Conservation (phyloP, 164 flowering plant genomes). For the Warburgia ugandensis region DNA sequence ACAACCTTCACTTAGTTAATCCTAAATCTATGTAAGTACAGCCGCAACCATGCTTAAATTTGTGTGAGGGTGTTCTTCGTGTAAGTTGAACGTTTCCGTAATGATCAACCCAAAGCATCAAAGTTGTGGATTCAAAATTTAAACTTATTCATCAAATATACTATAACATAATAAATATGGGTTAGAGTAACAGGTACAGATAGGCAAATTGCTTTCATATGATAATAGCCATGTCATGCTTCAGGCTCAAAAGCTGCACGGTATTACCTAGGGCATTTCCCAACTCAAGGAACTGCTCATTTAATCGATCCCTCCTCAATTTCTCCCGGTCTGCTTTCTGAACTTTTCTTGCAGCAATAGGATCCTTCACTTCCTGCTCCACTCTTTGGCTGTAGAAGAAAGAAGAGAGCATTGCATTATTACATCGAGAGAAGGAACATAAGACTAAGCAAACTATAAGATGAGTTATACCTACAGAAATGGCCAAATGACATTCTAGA, state of each 20-base stretch:
- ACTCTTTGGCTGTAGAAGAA: constrained; percentile 26
- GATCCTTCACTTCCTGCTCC: constrained; percentile 47
- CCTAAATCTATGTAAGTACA: too few relatives aligned
- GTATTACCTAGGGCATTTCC: constrained; percentile 67
- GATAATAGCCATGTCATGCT: not conserved
- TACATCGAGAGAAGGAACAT: not conserved
- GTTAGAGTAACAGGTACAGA: constrained; percentile 9
- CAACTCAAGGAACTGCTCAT: constrained; percentile 82
- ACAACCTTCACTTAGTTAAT: too few relatives aligned
- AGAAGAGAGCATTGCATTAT: constrained; percentile 10
- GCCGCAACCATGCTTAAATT: too few relatives aligned
- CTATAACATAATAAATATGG: too few relatives aligned
- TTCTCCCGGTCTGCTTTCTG: constrained; percentile 96
- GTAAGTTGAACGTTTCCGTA: too few relatives aligned
- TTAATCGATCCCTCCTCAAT: constrained; percentile 77
- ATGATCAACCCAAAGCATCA: too few relatives aligned
- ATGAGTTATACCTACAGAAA: not conserved
- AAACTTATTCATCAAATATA: too few relatives aligned
- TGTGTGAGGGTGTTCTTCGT: too few relatives aligned
- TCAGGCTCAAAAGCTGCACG: not conserved
- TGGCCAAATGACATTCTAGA: not conserved
- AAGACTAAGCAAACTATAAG: not conserved
- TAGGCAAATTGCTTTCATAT: constrained; percentile 2
- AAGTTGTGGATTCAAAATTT: too few relatives aligned
- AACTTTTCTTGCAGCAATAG: constrained; percentile 58